A percentile compares a stretch with the other conserved stretches of the same genome.
phyloP scores from a whole-genome alignment of 495 filamentous ascomycete genomes.

The Ascobolus immersus region DNA sequence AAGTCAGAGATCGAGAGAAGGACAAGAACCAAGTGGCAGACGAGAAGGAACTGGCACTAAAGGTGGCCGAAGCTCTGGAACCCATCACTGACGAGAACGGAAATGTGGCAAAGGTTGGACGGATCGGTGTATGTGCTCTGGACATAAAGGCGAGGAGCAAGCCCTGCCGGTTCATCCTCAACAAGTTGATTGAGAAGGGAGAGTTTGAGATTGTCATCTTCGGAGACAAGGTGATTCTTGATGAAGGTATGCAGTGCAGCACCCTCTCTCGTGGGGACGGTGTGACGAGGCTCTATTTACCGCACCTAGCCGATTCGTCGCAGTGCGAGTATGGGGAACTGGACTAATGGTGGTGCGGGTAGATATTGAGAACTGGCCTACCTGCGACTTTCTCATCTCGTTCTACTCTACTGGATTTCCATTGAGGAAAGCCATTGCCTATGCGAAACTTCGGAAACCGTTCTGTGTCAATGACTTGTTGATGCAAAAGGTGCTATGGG shows the following conservation, averaged over 20 bases:
- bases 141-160: conserved; percentile 93
- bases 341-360: conserved; percentile 1
- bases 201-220: conserved; percentile 95
- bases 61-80: too few relatives aligned
- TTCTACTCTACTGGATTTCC: conserved; percentile 98
- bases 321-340: neutral
- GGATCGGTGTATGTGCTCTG: conserved; percentile 81
- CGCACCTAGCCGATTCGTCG: too few relatives aligned
- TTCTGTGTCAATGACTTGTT: conserved; percentile 93
- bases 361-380: conserved; percentile 50
- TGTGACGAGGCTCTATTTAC: too few relatives aligned
- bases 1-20: too few relatives aligned
- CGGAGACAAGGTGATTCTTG: conserved; percentile 91
- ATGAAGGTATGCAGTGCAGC: conserved; percentile 62
- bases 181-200: conserved; percentile 61
- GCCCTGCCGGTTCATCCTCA: conserved; percentile 83
- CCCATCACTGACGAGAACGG: conserved; percentile 6
- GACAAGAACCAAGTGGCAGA: too few relatives aligned
- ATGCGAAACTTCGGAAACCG: conserved; percentile 70
- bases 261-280: too few relatives aligned
- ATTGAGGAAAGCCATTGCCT: conserved; percentile 85
- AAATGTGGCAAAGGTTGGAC: conserved; percentile 21
- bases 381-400: conserved; percentile 80
- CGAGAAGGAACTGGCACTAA: too few relatives aligned
- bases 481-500: conserved; percentile 99